Evolutionary conservation across 73 alveolate genomes (phyloP), one percentile per base, ranked within the genome.

Genomic region (Tetrahymena elliotti): DNA sequence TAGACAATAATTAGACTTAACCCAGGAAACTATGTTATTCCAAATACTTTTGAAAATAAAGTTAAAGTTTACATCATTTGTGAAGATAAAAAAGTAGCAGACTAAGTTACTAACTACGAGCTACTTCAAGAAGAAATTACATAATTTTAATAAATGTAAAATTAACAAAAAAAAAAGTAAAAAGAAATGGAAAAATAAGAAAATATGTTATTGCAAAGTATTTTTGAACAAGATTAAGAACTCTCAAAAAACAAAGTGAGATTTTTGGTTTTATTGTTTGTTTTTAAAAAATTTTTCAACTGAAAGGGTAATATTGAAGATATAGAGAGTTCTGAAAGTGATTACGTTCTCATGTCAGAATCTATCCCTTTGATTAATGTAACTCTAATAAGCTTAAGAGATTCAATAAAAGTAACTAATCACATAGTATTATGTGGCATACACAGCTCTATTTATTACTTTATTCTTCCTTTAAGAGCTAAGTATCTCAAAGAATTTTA

Each of bases 401-500:
- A 98, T 84, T 95, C 97, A 94, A 98, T 96, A 35, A 97, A 96
- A 93, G 95, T 97, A 22, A 97, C 97, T 34, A 97, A 98, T 94
- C 99, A 98, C 93, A 98, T 98, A 88, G 98, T 98, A 37, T 99
- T 99, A 35, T 98, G 99, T 95, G 99, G 99, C 15, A 98, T 99
- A 9, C 99, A 99, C 97, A 97, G 99, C 16, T 97, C 99, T 9
- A 97, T 99, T 38, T 97, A 99, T 95, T 96, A 98, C 95, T 99
- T 98, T 93, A 96, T 99, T 68, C 95, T 99, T 52, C 99, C 99
- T 41, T 94, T 99, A 41, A 97, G 99, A 93, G 99, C 99, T 5
- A 98, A 96, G 93, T 98, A 98, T 95, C 97, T 98, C 83, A 98
- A 98, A 95, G 97, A 97, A 93, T 95, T 97, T 93, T 93, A 98